Base-by-base conservation (phyloP, 2,329 filamentous ascomycete species). In the Aspergillus ochraceus region DNA sequence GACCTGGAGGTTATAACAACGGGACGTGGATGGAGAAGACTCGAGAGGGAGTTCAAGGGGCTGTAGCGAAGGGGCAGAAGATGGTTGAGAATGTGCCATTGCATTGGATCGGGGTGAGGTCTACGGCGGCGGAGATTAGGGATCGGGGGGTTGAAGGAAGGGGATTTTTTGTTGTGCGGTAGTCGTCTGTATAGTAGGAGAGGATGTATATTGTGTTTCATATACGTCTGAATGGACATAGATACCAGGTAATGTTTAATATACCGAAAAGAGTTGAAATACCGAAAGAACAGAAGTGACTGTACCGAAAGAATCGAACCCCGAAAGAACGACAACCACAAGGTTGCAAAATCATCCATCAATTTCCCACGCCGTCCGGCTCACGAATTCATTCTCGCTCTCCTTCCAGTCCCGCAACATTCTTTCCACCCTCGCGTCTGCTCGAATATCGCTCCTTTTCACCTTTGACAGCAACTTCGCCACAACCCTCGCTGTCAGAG, bases 101-200 rank as follows among this genome's bases (percentile, higher is more conserved):
- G 50, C 85, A 89, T 68, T 77, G 77, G 66, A 77, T 83, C 3
- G 88, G 87, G 0, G 79, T 90, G 49, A 79, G 88, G 54, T 84
- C 81, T 12, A 61, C 64, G 5, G 64, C 66, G 19, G 71, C 74
- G 42, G 66, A 76, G 29, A 68, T 80, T 68, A 79, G 79, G 63
- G 85, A 89, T 64, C 77, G 76, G 50, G 63, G 71, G 32, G 49
- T 75, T 11, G 64, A 64, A 6, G 64, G 70, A 6, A 74, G 73
- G 63, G 77, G 77, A 1, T 79, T 76, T 63, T 79, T 72, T 64
- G 72, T 79, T 47, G 66, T 71, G 19, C 59, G 72, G 17, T 72
- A 61, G 26, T 14, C 20, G 30, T 26, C 36, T 42, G 24, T 52
- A 57, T 57, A 22, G n/a, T 56, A 56, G 29, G 30, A 29, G 26